Base-by-base conservation (phyloP, 208 protist genomes). In the Wallacemonas sp. region DNA sequence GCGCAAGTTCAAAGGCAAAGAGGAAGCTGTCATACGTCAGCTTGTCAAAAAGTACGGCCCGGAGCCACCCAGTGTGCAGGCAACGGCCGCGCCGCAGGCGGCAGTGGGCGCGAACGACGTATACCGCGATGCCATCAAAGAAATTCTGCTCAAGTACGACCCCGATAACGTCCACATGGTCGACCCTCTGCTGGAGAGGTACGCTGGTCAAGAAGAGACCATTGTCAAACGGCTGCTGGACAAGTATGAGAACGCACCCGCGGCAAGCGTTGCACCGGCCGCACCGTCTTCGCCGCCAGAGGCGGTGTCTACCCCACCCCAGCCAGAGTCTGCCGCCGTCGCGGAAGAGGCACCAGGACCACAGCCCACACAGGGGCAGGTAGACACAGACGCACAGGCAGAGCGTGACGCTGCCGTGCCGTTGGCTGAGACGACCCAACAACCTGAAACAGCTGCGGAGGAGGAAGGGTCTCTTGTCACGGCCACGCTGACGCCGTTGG, bases 31-130 rank as follows among this genome's bases (percentile, higher is more conserved):
- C 33, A 77, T 92, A 26, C 51, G 64, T 6, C 68, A 79, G 33
- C 74, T 92, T 24, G 80, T 86, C 45, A 72, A 79, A 62, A 83
- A 84, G 67, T 92, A 89, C 80, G 86, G 86, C 22, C 77, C 77
- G 9, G 79, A 92, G 67, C 86, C 79, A 9, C 41, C 65, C n/a
- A n/a, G n/a, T 1, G 56, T 68, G 42, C 28, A 62, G n/a, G 59
- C 59, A 3, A 39, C 59, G 3, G 2, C 34, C 27, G 36, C 55
- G 45, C 21, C 55, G 1, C 21, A n/a, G 3, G 44, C 30, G 2
- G 31, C 41, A 33, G 53, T 22, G 22, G 36, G 3, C 1, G 47
- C 46, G n/a, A 27, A 12, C 4, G 41, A 39, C 28, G 51, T 58
- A 31, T 64, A 70, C 17, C 72, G 78, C 4, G 21, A 72, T 22